Conservation (phyloP, 2,329 filamentous ascomycete genomes). For the Fusarium cicatricum region DNA sequence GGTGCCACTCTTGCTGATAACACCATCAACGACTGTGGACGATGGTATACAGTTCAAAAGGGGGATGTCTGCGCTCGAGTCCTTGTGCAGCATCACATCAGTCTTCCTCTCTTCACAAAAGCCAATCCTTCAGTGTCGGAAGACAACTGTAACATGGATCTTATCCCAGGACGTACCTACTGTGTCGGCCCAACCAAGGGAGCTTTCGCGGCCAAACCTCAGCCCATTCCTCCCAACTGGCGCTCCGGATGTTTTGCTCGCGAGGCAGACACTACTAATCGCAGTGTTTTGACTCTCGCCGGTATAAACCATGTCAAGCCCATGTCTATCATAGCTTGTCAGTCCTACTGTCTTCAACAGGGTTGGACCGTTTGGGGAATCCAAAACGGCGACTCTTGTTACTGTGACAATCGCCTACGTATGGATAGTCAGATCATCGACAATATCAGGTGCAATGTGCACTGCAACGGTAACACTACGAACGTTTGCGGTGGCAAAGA, state of each 20-base stretch:
- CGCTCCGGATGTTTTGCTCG: slow-evolving; percentile 11
- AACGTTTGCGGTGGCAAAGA: slow-evolving; percentile 6
- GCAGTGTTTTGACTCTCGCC: slow-evolving; percentile 1
- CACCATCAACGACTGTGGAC: neutral
- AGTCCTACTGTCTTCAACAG: slow-evolving; percentile 6
- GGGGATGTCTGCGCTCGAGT: neutral
- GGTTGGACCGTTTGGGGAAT: slow-evolving; percentile 4
- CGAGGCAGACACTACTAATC: neutral
- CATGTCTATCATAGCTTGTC: slow-evolving; percentile 14
- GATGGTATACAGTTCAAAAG: slow-evolving; percentile 4
- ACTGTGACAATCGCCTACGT: slow-evolving; percentile 7
- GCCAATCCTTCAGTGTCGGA: slow-evolving; percentile 15
- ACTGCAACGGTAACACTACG: slow-evolving; percentile 16
- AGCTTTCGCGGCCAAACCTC: neutral
- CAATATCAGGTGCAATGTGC: slow-evolving; percentile 7
- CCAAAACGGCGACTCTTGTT: slow-evolving; percentile 9
- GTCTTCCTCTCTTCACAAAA: slow-evolving; percentile 3
- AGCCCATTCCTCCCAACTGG: slow-evolving; percentile 1
- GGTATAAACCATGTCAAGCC: slow-evolving; percentile 1
- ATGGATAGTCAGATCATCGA: slow-evolving; percentile 17
- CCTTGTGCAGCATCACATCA: slow-evolving; percentile 14
- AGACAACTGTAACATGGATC: slow-evolving; percentile 4
- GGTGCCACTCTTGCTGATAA: neutral
- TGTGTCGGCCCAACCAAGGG: slow-evolving; percentile 7
- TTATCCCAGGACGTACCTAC: slow-evolving; percentile 11